phyloP scores from a whole-genome alignment of 352 stramenopile genomes.

The Pythium dissimile region DNA sequence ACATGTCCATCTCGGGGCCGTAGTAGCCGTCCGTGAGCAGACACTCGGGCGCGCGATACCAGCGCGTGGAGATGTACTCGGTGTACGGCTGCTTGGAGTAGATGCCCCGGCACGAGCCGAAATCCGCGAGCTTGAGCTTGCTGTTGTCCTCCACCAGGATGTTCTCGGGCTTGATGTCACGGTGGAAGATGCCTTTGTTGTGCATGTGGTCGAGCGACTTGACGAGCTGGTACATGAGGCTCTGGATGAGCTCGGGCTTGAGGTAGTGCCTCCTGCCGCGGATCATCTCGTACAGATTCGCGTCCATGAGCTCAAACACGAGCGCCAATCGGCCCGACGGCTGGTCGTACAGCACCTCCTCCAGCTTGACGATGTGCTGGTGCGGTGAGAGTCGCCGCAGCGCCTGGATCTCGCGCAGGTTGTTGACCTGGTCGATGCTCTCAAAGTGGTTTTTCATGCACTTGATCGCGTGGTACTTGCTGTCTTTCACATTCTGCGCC shows the following conservation, averaged over 20 bases:
- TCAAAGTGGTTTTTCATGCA: slow-evolving; percentile 98
- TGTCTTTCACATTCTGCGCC: slow-evolving; percentile 92
- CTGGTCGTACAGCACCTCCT: slow-evolving; percentile 94
- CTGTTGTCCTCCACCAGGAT: slow-evolving; percentile 89
- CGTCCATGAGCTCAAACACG: slow-evolving; percentile 97
- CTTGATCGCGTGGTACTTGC: slow-evolving; percentile 96
- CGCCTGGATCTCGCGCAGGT: slow-evolving; percentile 94
- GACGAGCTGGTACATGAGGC: slow-evolving; percentile 92
- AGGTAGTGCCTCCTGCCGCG: slow-evolving; percentile 84
- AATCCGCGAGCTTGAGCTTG: slow-evolving; percentile 93
- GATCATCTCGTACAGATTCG: slow-evolving; percentile 97
- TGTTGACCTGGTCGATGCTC: slow-evolving; percentile 96
- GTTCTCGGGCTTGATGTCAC: slow-evolving; percentile 97
- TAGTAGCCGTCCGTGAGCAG: slow-evolving; percentile 95
- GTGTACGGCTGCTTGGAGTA: slow-evolving; percentile 96
- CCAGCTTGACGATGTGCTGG: slow-evolving; percentile 93
- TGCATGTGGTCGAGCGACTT: slow-evolving; percentile 97
- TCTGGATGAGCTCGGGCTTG: slow-evolving; percentile 78
- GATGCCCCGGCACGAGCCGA: slow-evolving; percentile 93
- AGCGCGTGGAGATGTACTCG: slow-evolving; percentile 96
- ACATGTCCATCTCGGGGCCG: slow-evolving; percentile 95
- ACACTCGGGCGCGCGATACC: slow-evolving; percentile 95
- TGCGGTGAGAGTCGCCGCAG: slow-evolving; percentile 92
- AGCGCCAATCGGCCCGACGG: slow-evolving; percentile 90
- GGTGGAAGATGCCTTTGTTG: slow-evolving; percentile 96